Conservation (phyloP, 805 yeast genomes). For the Babjeviella inositovora region DNA sequence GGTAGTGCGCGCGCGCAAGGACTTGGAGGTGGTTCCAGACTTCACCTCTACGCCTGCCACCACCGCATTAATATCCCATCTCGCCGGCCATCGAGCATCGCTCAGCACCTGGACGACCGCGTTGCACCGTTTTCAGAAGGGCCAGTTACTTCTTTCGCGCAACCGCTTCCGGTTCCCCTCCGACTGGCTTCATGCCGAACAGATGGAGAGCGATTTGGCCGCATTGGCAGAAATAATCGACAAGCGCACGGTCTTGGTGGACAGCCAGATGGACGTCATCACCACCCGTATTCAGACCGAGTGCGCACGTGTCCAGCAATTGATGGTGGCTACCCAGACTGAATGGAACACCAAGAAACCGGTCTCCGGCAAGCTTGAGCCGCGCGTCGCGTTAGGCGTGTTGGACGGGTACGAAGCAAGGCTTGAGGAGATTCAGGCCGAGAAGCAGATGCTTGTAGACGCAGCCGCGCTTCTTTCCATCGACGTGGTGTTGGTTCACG, state of each 20-base stretch:
- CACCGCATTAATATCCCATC: slow-evolving; percentile 16
- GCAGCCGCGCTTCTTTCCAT: slow-evolving; percentile 17
- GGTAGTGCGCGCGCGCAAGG: slow-evolving; percentile 13
- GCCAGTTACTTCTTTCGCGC: slow-evolving; percentile 12
- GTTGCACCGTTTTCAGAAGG: slow-evolving; percentile 8
- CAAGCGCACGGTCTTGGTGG: slow-evolving; percentile 17
- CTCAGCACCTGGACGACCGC: slow-evolving; percentile 6
- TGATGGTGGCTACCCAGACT: slow-evolving; percentile 10
- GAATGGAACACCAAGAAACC: slow-evolving; percentile 38
- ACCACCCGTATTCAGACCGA: slow-evolving; percentile 22
- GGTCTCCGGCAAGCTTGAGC: slow-evolving; percentile 18
- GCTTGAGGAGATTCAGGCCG: slow-evolving; percentile 3
- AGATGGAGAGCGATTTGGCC: slow-evolving; percentile 30
- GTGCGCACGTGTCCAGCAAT: slow-evolving; percentile 13
- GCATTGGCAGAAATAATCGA: slow-evolving; percentile 20
- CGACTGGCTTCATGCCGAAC: slow-evolving; percentile 49
- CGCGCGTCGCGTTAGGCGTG: slow-evolving; percentile 23
- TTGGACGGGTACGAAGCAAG: slow-evolving; percentile 11
- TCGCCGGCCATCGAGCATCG: slow-evolving; percentile 14
- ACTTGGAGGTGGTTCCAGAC: slow-evolving; percentile 18
- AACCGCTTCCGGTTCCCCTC: slow-evolving; percentile 29
- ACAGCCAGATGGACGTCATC: slow-evolving; percentile 22
- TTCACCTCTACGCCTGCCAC: slow-evolving; percentile 19
- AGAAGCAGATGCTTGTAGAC: slow-evolving; percentile 7
- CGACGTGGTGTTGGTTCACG: slow-evolving; percentile 10